Evolutionary conservation across 306 rosid genomes (phyloP), one percentile per base, ranked within the genome.

Genomic region (Delonix regia): DNA sequence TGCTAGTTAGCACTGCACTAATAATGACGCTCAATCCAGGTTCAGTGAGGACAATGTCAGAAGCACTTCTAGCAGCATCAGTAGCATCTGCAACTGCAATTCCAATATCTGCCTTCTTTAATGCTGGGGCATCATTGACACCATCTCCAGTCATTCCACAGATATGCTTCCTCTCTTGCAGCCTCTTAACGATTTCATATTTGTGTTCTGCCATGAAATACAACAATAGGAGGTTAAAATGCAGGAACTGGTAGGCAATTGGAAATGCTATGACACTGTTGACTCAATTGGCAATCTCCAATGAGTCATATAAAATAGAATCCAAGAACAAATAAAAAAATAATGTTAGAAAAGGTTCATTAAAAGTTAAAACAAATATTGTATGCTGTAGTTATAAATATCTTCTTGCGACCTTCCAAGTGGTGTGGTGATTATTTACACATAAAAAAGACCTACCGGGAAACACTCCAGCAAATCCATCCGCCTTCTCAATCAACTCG

Each of bases 91-190:
- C 99, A 82, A 96, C 99, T 77, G 98, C 99, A 78, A 96, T 96
- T 27, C 99, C 99, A 82, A 96, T 96, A 74, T 96, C 98, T 24
- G 99, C 99, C 82, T 80, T 96, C 87, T 96, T 96, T 62, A 96
- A 82, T 27, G 99, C 99, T 61, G 99, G 98, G 75, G 99, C 99
- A 33, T 96, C 99, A 28, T 96, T 96, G 47, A 96, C 99, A 75
- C 99, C 99, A 87, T 96, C 99, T 65, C 99, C 99, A 5, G 99
- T 96, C 99, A 96, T 96, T 77, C 99, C 99, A 88, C 99, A 96
- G 21, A 96, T 96, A 80, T 96, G 99, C 82, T 96, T 93, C 86
- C 88, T 91, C 45, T 96, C 97, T 71, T 96, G 99, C 76, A 96
- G 88, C 92, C 80, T 90, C 90, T 89, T 96, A 27, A 96, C 99